These are phyloP conservation scores for Tripterygium wilfordii DNA, from an alignment of 177 flowering plant genomes.

Conservation along the genomic window DNA sequence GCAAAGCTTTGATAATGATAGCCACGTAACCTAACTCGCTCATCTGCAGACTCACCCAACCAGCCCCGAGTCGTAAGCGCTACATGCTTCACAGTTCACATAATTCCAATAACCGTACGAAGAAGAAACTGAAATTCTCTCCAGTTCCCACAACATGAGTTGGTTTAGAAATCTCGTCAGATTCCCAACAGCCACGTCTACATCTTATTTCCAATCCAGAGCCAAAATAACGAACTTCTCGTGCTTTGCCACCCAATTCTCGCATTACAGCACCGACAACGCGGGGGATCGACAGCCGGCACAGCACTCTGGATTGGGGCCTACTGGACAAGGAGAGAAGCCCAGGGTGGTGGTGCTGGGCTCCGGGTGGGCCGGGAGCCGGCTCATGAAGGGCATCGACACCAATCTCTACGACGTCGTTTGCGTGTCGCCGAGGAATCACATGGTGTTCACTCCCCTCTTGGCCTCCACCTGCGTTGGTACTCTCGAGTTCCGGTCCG, in stretches of 20 bases:
- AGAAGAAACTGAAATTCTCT: too few relatives aligned
- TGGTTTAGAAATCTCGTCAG: conserved; percentile 39
- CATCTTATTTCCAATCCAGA: too few relatives aligned
- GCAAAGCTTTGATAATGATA: too few relatives aligned
- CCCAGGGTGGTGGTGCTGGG: conserved; percentile 92
- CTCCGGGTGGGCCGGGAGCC: conserved; percentile 92
- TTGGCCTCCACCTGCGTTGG: conserved; percentile 98
- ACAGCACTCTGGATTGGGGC: conserved; percentile 43
- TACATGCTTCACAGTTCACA: too few relatives aligned
- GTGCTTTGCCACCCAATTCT: too few relatives aligned
- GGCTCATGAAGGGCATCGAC: conserved; percentile 82
- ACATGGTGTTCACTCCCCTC: conserved; percentile 97
- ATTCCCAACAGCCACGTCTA: conserved; percentile 15
- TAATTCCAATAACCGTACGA: too few relatives aligned
- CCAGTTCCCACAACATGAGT: conserved; percentile 30
- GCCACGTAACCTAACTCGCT: too few relatives aligned
- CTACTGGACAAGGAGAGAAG: conserved; percentile 66
- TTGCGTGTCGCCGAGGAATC: conserved; percentile 91
- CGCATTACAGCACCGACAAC: conserved; percentile 17
- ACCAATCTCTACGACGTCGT: conserved; percentile 75
- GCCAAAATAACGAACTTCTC: too few relatives aligned
- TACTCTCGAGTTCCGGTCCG: conserved; percentile 93
- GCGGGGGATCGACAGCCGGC: neutral
- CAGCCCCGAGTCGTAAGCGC: too few relatives aligned
- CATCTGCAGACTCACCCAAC: too few relatives aligned